Evolutionary conservation across 2,329 filamentous ascomycete species (phyloP), one percentile per base, ranked within the genome.

Genomic region (Paracamarosporium sp.): DNA sequence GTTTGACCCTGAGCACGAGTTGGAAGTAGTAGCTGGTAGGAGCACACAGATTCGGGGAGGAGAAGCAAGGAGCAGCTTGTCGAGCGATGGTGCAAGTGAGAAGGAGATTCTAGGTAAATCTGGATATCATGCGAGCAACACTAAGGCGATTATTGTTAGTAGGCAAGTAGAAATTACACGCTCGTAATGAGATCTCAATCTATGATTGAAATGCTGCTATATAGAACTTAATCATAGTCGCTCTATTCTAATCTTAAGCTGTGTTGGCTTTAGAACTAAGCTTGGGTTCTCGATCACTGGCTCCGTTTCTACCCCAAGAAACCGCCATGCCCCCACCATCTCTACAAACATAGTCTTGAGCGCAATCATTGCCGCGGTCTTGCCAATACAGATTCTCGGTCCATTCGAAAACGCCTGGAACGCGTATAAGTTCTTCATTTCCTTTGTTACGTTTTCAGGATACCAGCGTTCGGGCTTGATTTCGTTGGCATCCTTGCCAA

Each of bases 361-460:
- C 50, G 68, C 66, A 17, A 68, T 33, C 55, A 62, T 55, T 17
- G 64, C 65, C 38, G 67, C 60, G 6, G 6, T 24, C 43, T 63
- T 66, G 5, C 59, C 63, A 27, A 66, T 64, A 25, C 63, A 66
- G 12, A 66, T 53, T 20, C 63, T 47, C 4, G 62, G 60, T 24
- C 63, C 62, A 33, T 47, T 56, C n/a, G 40, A 50, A 27, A 66
- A 66, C 5, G 62, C 51, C 24, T 58, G 46, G 24, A 60, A 48
- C 6, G 68, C 66, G 50, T 66, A 69, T 5, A 64, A 66, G 30
- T 52, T 53, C 43, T 44, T 46, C 28, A 38, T 17, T 55, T 60
- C 36, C 12, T 53, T 13, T n/a, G 44, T 24, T 36, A 57, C 50
- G 3, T 50, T 50, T 40, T 58, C 43, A n/a, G n/a, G n/a, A n/a